Evolutionary conservation across 2,329 filamentous ascomycete species (phyloP).

Genomic region (Exophiala sideris): DNA sequence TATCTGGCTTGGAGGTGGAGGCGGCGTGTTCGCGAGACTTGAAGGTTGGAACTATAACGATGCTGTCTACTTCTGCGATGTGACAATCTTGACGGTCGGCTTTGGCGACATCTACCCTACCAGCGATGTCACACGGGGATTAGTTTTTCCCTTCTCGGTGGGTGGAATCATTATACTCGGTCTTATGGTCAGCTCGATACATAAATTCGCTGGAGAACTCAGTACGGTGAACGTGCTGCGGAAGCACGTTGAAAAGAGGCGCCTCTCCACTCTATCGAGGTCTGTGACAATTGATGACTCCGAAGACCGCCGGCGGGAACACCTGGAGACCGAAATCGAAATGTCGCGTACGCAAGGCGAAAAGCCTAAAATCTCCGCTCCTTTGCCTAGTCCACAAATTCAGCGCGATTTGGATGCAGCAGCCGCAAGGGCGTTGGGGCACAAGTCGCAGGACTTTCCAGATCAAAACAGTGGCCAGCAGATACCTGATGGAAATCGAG

Average conservation of each 20-base stretch:
- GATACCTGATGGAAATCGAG: too few relatives aligned
- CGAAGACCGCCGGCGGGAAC: conserved; percentile 27
- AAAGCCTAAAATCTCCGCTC: conserved; percentile 35
- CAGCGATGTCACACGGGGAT: conserved; percentile 59
- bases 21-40: conserved; percentile 67
- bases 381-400: conserved; percentile 29
- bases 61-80: conserved; percentile 73
- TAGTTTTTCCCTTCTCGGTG: conserved; percentile 80
- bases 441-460: not conserved
- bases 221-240: conserved; percentile 61
- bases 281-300: conserved; percentile 43
- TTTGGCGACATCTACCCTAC: conserved; percentile 61
- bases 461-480: not conserved
- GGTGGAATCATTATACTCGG: conserved; percentile 80
- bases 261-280: conserved; percentile 53
- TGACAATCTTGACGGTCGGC: conserved; percentile 61
- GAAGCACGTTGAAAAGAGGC: conserved; percentile 55
- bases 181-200: conserved; percentile 77
- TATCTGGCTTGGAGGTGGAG: conserved; percentile 74
- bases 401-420: conserved; percentile 21
- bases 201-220: conserved; percentile 61
- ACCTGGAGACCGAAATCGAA: conserved; percentile 28
- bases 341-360: conserved; percentile 20
- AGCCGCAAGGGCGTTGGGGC: conserved; percentile 1
- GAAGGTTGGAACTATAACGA: conserved; percentile 68